Evolutionary conservation across 2,329 filamentous ascomycete genomes (phyloP).

Genomic region (Xylaria sp.): DNA sequence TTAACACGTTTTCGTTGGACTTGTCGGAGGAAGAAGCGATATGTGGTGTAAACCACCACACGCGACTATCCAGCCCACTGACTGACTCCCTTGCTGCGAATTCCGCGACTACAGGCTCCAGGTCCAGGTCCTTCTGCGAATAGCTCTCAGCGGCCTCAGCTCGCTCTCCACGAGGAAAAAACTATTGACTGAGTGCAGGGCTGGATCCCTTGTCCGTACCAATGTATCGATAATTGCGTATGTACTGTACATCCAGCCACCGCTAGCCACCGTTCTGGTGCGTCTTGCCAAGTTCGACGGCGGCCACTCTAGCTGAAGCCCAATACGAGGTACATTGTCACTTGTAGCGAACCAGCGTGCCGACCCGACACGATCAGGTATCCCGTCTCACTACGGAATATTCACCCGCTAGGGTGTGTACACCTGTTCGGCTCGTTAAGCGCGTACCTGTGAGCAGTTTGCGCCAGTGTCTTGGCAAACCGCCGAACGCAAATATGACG

Average conservation of each 20-base stretch:
- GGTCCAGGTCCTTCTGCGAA: too few species aligned
- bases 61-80: background rate
- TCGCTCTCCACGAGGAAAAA: background rate
- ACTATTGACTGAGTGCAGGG: constrained; percentile 20
- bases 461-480: constrained; percentile 7
- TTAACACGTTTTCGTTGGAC: background rate
- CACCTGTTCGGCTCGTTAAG: background rate
- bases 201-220: constrained; percentile 13
- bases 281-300: constrained; percentile 20
- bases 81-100: background rate
- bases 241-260: constrained; percentile 15
- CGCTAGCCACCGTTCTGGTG: constrained; percentile 12
- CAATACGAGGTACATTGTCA: constrained; percentile 26
- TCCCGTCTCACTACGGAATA: background rate
- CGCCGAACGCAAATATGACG: too few species aligned
- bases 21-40: constrained; percentile 7
- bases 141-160: constrained; percentile 14
- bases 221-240: background rate
- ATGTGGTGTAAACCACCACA: background rate
- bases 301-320: constrained; percentile 7
- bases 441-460: constrained; percentile 19
- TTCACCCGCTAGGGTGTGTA: background rate
- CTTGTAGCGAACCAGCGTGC: constrained; percentile 14
- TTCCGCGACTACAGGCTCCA: background rate
- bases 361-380: constrained; percentile 22